phyloP scores from a whole-genome alignment of 2,329 filamentous ascomycete species.

The Talaromyces sp. region DNA sequence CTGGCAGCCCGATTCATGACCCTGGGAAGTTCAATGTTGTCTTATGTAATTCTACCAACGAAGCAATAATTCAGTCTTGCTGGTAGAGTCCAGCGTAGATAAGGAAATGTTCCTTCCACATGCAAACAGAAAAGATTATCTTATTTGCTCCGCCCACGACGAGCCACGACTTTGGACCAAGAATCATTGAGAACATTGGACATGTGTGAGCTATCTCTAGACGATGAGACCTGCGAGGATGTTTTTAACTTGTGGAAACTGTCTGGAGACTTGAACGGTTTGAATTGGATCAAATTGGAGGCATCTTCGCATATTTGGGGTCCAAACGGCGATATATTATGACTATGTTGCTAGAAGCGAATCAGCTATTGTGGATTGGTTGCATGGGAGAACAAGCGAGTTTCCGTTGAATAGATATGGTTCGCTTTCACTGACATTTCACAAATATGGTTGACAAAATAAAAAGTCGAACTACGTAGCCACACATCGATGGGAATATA shows the following conservation, averaged over 20 bases:
- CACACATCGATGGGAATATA: neutral
- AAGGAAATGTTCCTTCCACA: no score
- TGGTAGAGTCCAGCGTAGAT: no score
- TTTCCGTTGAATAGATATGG: no score
- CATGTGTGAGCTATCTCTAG: neutral
- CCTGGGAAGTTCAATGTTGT: no score
- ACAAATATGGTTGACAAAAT: no score
- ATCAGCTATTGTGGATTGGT: neutral
- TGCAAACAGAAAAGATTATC: no score
- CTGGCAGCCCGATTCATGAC: no score
- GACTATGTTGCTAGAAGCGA: neutral
- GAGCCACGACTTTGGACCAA: no score
- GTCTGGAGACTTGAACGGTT: neutral
- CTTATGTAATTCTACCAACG: no score
- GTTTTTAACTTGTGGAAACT: neutral
- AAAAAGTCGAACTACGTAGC: neutral
- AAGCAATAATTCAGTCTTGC: no score
- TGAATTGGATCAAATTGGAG: neutral
- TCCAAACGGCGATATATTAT: neutral
- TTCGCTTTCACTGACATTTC: no score
- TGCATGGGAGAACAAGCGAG: neutral
- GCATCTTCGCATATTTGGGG: neutral
- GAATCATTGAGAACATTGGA: neutral
- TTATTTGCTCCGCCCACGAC: no score
- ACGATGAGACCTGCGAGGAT: neutral